Evolutionary conservation across 495 filamentous ascomycete genomes (phyloP), one percentile per base, ranked within the genome.

Genomic region (Daldinia grandis): DNA sequence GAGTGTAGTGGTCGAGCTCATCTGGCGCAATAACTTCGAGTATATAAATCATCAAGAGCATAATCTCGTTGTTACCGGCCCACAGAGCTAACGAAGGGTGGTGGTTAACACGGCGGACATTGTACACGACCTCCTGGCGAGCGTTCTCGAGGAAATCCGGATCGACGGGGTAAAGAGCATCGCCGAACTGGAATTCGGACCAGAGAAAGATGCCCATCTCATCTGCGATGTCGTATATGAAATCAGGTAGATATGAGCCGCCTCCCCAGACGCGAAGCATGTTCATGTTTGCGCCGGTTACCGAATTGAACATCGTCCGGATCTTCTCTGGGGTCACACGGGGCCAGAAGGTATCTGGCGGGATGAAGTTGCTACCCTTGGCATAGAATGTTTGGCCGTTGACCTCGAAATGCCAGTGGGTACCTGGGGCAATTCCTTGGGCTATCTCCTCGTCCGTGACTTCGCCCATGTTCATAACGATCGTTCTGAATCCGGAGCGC

Each of bases 181-280:
- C 88, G 28, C 86, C 86, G 75, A 90, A 91, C 74, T 90, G 82
- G 51, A 91, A 90, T 57, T 91, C 89, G 55, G 84, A 88, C 89
- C 89, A 92, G 4, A 92, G 80, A 14, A 91, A 77, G 12, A 92
- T 83, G 1, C 90, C 89, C 64, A 82, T 80, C 73, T 91, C 85
- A 67, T 92, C 89, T 6, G 88, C 89, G 15, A 90, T 76, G 65
- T 92, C 88, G 68, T 89, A 91, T 55, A 92, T 89, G 59, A 88
- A 90, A 72, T 91, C 89, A 1, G 87, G 87, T 14, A 84, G 80
- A 66, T 91, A 92, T 2, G 86, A 84, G 17, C 89, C 88, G 10
- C 85, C 87, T 2, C 87, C 80, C 89, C 89, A 92, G 10, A 91
- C 85, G 1, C 89, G 85, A 4, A 92, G 83, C 89, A 92, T 90